Conservation (phyloP, 352 stramenopile genomes). For the Phytophthora pini region DNA sequence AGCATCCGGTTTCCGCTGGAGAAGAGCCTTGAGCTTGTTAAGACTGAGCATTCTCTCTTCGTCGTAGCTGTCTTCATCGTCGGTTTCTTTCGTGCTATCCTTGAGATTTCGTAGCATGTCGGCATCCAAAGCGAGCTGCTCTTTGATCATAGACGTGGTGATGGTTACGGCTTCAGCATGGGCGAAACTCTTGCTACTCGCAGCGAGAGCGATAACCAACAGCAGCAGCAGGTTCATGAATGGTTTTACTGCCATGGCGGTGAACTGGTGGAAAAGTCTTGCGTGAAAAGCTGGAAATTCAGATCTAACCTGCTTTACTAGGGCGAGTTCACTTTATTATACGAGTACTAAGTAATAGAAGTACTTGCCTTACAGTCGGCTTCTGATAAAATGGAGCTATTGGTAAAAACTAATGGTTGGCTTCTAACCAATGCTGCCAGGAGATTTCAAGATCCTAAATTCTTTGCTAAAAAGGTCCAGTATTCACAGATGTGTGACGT, state of each 20-base stretch:
- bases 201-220: not conserved
- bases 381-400: too few relatives aligned
- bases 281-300: too few relatives aligned
- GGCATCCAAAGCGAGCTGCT: not conserved
- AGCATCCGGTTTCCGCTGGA: not conserved
- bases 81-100: not conserved
- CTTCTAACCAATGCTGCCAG: too few relatives aligned
- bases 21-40: not conserved
- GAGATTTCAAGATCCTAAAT: too few relatives aligned
- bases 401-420: too few relatives aligned
- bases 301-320: too few relatives aligned
- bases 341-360: too few relatives aligned
- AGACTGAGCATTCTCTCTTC: not conserved
- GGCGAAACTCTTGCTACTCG: not conserved
- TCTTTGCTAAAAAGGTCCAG: too few relatives aligned
- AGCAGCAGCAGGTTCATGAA: not conserved
- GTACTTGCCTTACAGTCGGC: too few relatives aligned
- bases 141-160: not conserved
- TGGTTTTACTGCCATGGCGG: not conserved
- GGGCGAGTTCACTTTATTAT: too few relatives aligned
- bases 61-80: not conserved
- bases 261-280: too few relatives aligned
- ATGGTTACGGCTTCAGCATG: not conserved
- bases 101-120: not conserved
- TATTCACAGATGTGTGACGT: too few relatives aligned